Conservation (phyloP, 2,329 filamentous ascomycete genomes). For the Endoconidiophora polonica region DNA sequence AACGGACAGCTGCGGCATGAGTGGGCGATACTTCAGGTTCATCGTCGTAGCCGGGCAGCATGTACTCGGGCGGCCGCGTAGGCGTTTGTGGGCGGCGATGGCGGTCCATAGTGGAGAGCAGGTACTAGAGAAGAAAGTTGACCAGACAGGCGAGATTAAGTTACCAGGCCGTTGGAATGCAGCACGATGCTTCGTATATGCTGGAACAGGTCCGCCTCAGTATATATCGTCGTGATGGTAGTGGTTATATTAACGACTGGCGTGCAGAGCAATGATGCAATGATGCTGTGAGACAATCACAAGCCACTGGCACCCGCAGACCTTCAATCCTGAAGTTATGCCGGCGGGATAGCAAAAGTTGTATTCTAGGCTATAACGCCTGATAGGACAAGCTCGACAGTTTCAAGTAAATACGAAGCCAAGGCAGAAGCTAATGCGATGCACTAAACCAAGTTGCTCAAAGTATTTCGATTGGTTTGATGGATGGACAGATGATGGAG, state of each 20-base stretch:
- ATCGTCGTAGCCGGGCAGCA: slow-evolving; percentile 38
- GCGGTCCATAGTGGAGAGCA: slow-evolving; percentile 8
- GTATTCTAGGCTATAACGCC: background rate
- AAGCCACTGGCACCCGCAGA: too few relatives aligned
- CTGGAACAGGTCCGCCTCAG: background rate
- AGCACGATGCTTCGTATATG: background rate
- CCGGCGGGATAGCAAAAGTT: background rate
- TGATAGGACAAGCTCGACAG: background rate
- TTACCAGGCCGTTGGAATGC: background rate
- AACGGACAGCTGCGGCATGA: slow-evolving; percentile 37
- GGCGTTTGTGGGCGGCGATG: slow-evolving; percentile 20
- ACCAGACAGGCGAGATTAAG: background rate
- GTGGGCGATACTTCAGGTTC: slow-evolving; percentile 28
- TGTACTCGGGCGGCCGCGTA: slow-evolving; percentile 39
- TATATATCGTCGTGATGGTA: background rate
- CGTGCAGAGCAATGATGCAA: background rate
- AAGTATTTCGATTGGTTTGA: too few relatives aligned
- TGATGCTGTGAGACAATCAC: too few relatives aligned
- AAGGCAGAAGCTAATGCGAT: background rate
- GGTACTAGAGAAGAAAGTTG: background rate
- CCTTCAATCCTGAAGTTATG: background rate
- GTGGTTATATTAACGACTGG: background rate
- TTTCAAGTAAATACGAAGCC: background rate
- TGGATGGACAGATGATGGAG: background rate
- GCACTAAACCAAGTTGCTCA: background rate